Evolutionary conservation across 225 moss, liverwort and hornwort genomes (phyloP).

Genomic region (Bryoerythrophyllum caledonicum): DNA sequence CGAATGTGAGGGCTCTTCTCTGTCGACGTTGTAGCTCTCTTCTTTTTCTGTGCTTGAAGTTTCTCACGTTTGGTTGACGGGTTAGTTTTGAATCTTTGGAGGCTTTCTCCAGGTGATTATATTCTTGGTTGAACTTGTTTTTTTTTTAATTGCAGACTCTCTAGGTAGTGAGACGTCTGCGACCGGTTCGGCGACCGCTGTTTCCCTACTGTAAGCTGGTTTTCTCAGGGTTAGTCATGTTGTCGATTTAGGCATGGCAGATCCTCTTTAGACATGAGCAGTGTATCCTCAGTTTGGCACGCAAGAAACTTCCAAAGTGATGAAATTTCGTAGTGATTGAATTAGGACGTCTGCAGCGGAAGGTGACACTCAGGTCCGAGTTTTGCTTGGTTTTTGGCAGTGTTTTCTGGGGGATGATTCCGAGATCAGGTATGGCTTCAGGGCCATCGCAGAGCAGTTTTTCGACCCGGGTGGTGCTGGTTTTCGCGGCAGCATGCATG

Average conservation of each 20-base stretch:
- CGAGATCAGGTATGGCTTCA: conserved; percentile 10
- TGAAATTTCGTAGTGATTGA: too few species aligned
- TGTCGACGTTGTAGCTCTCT: neutral
- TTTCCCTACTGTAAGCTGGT: neutral
- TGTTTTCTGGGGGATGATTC: conserved; percentile 17
- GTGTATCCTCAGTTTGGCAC: too few species aligned
- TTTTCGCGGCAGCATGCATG: conserved; percentile 5
- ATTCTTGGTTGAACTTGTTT: neutral
- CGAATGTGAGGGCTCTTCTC: too few species aligned
- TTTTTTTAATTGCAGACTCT: conserved; percentile 1
- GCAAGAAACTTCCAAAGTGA: too few species aligned
- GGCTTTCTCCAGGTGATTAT: neutral
- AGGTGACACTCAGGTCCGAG: neutral
- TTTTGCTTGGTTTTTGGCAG: neutral
- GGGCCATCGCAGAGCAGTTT: conserved; percentile 19
- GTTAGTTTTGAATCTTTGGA: too few species aligned
- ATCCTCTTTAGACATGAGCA: too few species aligned
- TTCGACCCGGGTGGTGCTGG: conserved; percentile 4
- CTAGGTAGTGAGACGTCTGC: neutral
- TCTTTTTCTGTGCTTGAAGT: too few species aligned
- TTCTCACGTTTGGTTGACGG: too few species aligned
- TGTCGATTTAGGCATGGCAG: too few species aligned
- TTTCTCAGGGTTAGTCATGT: neutral
- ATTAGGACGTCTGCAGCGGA: too few species aligned
- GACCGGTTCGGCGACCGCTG: neutral